These are phyloP conservation scores for Scutellaria baicalensis DNA, from an alignment of 257 asterid species.

Conservation along the genomic window DNA sequence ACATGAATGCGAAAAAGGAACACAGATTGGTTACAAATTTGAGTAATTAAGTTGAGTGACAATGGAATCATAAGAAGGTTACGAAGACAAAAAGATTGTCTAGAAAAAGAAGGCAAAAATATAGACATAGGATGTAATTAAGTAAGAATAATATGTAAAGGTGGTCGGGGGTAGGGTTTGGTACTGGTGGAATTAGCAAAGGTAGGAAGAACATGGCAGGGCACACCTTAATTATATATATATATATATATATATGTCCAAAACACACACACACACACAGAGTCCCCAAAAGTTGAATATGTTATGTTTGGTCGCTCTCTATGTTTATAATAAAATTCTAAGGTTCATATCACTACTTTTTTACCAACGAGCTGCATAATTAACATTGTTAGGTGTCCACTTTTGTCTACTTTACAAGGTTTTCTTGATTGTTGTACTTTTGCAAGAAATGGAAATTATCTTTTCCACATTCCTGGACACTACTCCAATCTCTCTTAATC, in stretches of 20 bases:
- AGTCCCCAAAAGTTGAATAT: too few relatives aligned
- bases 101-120: not conserved
- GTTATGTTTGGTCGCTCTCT: conserved; percentile 23
- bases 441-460: conserved; percentile 30
- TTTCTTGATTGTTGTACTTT: conserved; percentile 27
- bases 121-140: not conserved
- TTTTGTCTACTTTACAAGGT: conserved; percentile 33
- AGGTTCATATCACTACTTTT: not conserved
- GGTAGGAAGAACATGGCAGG: too few relatives aligned
- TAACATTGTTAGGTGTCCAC: conserved; percentile 19
- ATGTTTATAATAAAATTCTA: not conserved
- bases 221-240: too few relatives aligned
- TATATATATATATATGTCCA: too few relatives aligned
- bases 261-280: too few relatives aligned
- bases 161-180: not conserved
- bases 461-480: not conserved
- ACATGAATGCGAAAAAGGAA: too few relatives aligned
- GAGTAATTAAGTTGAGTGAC: too few relatives aligned
- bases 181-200: not conserved
- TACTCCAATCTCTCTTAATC: too few relatives aligned
- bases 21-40: too few relatives aligned
- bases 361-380: too few relatives aligned
- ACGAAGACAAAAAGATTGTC: not conserved
- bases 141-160: not conserved
- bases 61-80: too few relatives aligned